Evolutionary conservation across 2,329 filamentous ascomycete genomes (phyloP), one percentile per base, ranked within the genome.

Genomic region (Trichoderma sp.): DNA sequence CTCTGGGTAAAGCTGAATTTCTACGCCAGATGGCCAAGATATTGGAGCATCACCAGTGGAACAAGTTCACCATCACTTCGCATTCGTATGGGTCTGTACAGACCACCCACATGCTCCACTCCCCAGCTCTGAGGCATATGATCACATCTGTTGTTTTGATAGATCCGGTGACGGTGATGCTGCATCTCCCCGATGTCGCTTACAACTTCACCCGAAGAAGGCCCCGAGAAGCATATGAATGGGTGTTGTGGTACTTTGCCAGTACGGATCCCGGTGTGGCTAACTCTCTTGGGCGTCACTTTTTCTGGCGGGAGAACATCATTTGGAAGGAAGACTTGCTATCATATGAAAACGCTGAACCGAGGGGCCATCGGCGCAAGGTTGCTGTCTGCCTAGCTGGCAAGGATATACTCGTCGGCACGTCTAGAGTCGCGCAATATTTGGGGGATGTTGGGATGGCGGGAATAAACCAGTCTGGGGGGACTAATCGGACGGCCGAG

Each of bases 261-360:
- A 87, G 85, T 56, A 89, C 85, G 66, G 91, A 93, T 72, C 87
- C 88, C 33, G 88, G 88, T 2, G 88, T 91, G 2, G 86, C 90
- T 11, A 85, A 90, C 68, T 88, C 87, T 11, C 80, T 93, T 0
- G 86, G 85, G 0, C 81, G 90, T 3, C 85, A 89, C 73, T 92
- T 93, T 79, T 92, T 91, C 78, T 93, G 91, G 91, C 83, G 83
- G 31, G 85, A 92, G 72, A 92, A 90, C 72, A 87, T 91, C 49
- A 79, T 91, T 8, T 93, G 91, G 90, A 88, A 87, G 72, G 88
- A 92, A 59, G 88, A 91, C 71, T 77, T 92, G 57, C 71, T 84
- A 43, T 70, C 57, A 0, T 70, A 66, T 29, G 52, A 55, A 52
- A 70, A 58, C 71, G 65, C 69, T 4, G 72, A 71, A 6, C 66